These are phyloP conservation scores for Verticillium albo-atrum DNA, from an alignment of 2,329 filamentous ascomycete species.

Conservation along the genomic window DNA sequence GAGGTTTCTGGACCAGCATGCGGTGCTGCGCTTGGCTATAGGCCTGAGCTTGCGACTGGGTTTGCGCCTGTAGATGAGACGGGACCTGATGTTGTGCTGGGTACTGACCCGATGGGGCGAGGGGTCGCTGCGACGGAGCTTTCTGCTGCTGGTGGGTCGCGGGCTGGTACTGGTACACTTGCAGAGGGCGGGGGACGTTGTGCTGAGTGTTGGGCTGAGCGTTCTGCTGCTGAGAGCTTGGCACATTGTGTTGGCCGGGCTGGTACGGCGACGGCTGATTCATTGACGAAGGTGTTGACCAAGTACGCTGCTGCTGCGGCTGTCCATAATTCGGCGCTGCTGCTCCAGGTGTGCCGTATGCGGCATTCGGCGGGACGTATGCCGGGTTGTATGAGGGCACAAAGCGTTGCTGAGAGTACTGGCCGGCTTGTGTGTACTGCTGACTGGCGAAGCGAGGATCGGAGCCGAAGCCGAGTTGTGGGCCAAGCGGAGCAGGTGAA, in stretches of 20 bases:
- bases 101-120: neutral
- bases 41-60: neutral
- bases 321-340: neutral
- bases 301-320: neutral
- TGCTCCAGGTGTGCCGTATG: neutral
- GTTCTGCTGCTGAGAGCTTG: neutral
- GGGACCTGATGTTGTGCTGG: neutral
- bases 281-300: neutral
- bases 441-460: constrained; percentile 20
- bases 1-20: neutral
- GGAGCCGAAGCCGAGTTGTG: constrained; percentile 21
- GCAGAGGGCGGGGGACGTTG: neutral
- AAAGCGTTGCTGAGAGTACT: neutral
- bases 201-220: neutral
- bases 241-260: neutral
- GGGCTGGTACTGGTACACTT: neutral
- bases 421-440: neutral
- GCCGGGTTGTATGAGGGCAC: neutral
- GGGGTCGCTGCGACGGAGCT: neutral
- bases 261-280: neutral
- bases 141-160: neutral
- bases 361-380: constrained; percentile 4
- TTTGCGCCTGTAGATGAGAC: neutral
- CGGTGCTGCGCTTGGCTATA: neutral
- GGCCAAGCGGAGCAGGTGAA: constrained; percentile 18